phyloP scores from a whole-genome alignment of 179 eudicot species.

The Beta macrorhiza region DNA sequence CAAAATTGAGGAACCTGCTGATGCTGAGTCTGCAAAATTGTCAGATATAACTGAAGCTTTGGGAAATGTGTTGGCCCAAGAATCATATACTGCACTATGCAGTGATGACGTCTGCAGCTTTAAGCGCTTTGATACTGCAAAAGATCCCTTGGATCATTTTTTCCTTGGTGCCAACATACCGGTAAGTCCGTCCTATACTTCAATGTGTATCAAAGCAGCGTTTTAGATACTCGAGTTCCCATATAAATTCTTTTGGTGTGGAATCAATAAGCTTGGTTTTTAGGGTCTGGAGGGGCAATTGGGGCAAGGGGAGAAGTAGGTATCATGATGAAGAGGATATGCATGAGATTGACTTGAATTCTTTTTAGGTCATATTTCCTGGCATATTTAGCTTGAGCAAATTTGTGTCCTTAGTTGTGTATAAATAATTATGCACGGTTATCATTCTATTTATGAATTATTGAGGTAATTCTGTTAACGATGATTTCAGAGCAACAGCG shows the following conservation, averaged over 20 bases:
- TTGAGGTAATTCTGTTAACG: conserved; percentile 13
- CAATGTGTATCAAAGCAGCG: background rate
- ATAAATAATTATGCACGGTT: background rate
- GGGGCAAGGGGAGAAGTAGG: background rate
- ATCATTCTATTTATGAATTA: background rate
- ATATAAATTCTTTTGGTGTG: background rate
- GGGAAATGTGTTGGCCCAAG: conserved; percentile 35
- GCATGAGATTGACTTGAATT: background rate
- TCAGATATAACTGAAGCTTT: conserved; percentile 41
- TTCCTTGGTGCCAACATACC: conserved; percentile 54
- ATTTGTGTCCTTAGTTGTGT: background rate
- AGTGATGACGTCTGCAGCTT: conserved; percentile 45
- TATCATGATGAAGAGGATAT: background rate
- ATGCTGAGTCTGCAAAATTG: conserved; percentile 31
- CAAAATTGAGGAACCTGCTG: conserved; percentile 34
- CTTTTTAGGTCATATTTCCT: background rate
- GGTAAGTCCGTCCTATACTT: conserved; percentile 37
- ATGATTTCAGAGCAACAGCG: conserved; percentile 54
- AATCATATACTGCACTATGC: conserved; percentile 18
- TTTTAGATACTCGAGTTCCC: background rate
- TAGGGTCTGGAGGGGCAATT: background rate
- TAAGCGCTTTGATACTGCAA: conserved; percentile 85
- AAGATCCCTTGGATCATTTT: conserved; percentile 83
- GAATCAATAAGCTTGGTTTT: background rate
- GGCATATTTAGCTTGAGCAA: background rate